phyloP scores from a whole-genome alignment of 75 land plant genomes.

The Picea sitchensis region DNA sequence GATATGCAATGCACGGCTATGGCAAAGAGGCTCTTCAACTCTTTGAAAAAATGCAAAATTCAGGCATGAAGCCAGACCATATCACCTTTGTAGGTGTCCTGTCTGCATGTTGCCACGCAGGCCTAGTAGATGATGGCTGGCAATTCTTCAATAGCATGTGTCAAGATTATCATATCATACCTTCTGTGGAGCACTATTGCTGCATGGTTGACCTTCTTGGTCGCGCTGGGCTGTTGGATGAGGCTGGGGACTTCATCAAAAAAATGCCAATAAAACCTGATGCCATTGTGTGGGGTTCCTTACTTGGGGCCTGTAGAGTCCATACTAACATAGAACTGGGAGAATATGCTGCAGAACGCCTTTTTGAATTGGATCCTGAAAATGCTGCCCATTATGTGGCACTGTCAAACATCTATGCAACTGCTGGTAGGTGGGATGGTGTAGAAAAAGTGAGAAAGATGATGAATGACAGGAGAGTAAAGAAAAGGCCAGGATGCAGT shows the following conservation, averaged over 20 bases:
- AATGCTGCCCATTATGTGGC: slow-evolving; percentile 24
- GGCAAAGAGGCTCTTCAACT: neutral
- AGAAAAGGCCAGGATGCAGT: slow-evolving; percentile 21
- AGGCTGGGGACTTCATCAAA: neutral
- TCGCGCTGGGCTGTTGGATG: neutral
- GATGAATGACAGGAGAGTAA: slow-evolving; percentile 10
- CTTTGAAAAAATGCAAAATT: neutral
- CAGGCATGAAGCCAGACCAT: neutral
- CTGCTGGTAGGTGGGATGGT: slow-evolving; percentile 14
- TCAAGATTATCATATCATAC: neutral
- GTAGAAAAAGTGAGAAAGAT: slow-evolving; percentile 15
- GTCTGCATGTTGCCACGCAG: neutral
- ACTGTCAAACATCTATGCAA: slow-evolving; percentile 17
- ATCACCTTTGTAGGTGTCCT: neutral
- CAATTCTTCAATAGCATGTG: neutral
- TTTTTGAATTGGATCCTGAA: slow-evolving; percentile 4
- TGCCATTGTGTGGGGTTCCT: neutral
- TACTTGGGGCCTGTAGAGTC: neutral
- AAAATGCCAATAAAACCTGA: neutral
- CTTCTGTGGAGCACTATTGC: slow-evolving; percentile 8
- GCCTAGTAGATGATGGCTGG: slow-evolving; percentile 11
- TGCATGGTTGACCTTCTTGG: slow-evolving; percentile 14
- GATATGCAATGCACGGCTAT: neutral
- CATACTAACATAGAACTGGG: neutral
- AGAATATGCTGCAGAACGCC: neutral